Evolutionary conservation across 768 basidiomycete species (phyloP), one percentile per base, ranked within the genome.

Genomic region (Hypsizygus marmoreus): DNA sequence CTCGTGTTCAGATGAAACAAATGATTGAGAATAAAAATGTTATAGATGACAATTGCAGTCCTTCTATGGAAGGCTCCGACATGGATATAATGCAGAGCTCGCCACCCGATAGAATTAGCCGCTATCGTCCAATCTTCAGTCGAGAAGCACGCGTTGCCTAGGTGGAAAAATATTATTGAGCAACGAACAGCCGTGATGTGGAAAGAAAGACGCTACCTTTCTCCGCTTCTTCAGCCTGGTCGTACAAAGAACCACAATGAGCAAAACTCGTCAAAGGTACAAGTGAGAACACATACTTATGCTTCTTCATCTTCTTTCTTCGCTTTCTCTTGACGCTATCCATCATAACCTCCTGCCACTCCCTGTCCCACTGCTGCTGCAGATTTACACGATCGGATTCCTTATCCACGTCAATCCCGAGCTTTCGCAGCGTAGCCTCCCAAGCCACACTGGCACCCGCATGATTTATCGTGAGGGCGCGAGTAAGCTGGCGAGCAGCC

Each of bases 271-370:
- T 42, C 45, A 46, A 45, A 14, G 12, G 29, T 39, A n/a, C 26
- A 47, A 42, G 33, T 17, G 39, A n/a, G 20, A 37, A 20, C 3
- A 76, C 88, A 67, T 60, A 92, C 91, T 95, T 95, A 67, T 95
- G 93, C 71, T 94, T 95, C 79, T 87, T 91, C 85, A 95, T 95
- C 83, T 95, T 95, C 82, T 84, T 88, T 75, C 82, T 75, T 56
- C 82, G 77, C 76, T 93, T 93, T 65, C 90, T 80, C 74, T 85
- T 88, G 22, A 81, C 82, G 55, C 90, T 91, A 57, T 92, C 91
- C 69, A 89, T 73, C 62, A 82, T 66, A 12, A 89, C 76, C 33
- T 80, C 76, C 53, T 81, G 75, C 76, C 77, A 84, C 47, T 81
- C 79, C 61, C 75, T 76, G 12, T 81, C 76, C 55, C 75, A 68